Percentiles rank a stretch among this genome's conserved stretches.
These are phyloP conservation scores for Trichosporon inkin DNA, from an alignment of 1,284 basidiomycete species.

Conservation along the genomic window DNA sequence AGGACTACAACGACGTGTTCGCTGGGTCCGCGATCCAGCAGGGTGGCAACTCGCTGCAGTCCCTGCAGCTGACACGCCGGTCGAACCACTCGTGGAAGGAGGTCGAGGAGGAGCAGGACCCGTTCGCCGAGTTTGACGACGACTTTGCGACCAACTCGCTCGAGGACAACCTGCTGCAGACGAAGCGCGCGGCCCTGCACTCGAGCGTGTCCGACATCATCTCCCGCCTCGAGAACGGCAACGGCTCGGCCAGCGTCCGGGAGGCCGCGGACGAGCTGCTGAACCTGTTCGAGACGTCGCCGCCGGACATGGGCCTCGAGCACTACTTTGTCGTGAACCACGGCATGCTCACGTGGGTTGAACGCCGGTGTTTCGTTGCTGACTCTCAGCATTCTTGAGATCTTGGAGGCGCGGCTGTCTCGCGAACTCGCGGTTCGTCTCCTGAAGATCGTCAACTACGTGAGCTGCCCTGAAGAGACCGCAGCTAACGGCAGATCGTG, in stretches of 20 bases:
- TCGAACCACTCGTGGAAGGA: slow-evolving; percentile 85
- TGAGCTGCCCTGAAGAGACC: slow-evolving; percentile 47
- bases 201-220: slow-evolving; percentile 76
- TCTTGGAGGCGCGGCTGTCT: slow-evolving; percentile 73
- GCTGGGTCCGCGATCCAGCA: slow-evolving; percentile 54
- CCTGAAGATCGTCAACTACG: slow-evolving; percentile 83
- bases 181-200: slow-evolving; percentile 82
- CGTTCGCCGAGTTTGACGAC: slow-evolving; percentile 94
- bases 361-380: background rate
- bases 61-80: slow-evolving; percentile 64
- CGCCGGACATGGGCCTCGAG: slow-evolving; percentile 68
- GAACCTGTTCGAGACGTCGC: slow-evolving; percentile 65
- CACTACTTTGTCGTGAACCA: slow-evolving; percentile 82
- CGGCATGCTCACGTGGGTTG: slow-evolving; percentile 72
- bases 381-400: slow-evolving; percentile 65
- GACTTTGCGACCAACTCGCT: slow-evolving; percentile 74
- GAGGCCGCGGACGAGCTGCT: slow-evolving; percentile 51
- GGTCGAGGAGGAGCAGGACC: slow-evolving; percentile 83
- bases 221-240: slow-evolving; percentile 72
- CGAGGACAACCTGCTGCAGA: slow-evolving; percentile 80
- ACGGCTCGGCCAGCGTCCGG: slow-evolving; percentile 73
- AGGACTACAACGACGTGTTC: slow-evolving; percentile 90
- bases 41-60: slow-evolving; percentile 19
- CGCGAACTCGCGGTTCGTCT: slow-evolving; percentile 78
- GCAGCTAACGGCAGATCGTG: slow-evolving; percentile 62